Base-by-base conservation (phyloP, 2,329 filamentous ascomycete genomes). In the Botrytis aclada region DNA sequence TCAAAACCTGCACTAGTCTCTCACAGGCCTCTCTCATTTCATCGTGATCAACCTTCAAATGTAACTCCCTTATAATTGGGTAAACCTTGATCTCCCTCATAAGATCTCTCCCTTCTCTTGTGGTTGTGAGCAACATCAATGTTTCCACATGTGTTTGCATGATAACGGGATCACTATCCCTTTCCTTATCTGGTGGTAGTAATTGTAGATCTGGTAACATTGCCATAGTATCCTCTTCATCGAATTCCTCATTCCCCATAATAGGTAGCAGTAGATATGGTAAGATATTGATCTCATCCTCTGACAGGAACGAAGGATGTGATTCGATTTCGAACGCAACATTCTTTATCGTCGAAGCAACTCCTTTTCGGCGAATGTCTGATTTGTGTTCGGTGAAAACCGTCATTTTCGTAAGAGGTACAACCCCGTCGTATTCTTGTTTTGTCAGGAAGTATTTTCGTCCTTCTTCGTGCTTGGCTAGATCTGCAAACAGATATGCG, bases 311-410 rank as follows among this genome's bases (percentile, higher is more conserved):
- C 2, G 86, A 84, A 0, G 88, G 85, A 79, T 98, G 95, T 0
- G 91, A 88, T 4, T 88, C 83, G 9, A 95, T 83, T 78, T 97
- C 92, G 80, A 99, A 98, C 10, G 93, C 90, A 43, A 93, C 89
- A 80, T 99, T 99, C 83, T 98, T 98, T 81, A 99, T 94, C 16
- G 94, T 96, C 74, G 91, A 94, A 12, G 95, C 95, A n/a, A 98
- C 95, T n/a, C 96, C 96, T 79, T 94, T 93, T 71, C 96, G 88
- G 73, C 96, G 89, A 71, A 98, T 90, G 41, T 92, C 88, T 3
- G 93, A 97, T 78, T 88, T 86, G 83, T 98, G 94, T 82, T 97
- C 94, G 1, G 96, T 98, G 82, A 98, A 98, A 74, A 98, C 95
- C 74, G 92, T 92, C 75, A 99, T 86, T 85, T 98, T 98, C 66